phyloP scores from a whole-genome alignment of 2,329 filamentous ascomycete genomes.

The Hymenoscyphus occultus region DNA sequence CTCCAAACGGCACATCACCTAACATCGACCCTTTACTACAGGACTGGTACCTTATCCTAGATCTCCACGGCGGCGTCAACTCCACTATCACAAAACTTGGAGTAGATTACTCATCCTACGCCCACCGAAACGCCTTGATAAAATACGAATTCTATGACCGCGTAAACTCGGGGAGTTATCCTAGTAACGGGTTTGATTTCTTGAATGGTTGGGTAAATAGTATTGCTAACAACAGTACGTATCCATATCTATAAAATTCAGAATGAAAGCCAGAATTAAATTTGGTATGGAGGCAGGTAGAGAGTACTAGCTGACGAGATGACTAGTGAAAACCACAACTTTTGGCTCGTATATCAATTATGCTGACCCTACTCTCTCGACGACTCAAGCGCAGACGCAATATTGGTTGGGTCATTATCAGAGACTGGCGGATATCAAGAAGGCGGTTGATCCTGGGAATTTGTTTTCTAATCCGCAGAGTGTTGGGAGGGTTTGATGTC shows the following conservation, averaged over 20 bases:
- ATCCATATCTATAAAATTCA: neutral
- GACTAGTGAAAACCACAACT: conserved; percentile 11
- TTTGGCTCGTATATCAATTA: conserved; percentile 26
- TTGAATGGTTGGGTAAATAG: conserved; percentile 16
- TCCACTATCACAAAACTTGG: conserved; percentile 18
- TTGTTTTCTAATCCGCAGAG: conserved; percentile 23
- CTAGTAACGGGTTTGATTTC: conserved; percentile 15
- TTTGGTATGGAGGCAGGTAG: neutral
- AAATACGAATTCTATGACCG: conserved; percentile 23
- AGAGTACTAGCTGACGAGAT: neutral
- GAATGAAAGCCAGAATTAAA: no score
- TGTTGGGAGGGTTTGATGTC: conserved; percentile 6
- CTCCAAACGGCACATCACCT: neutral
- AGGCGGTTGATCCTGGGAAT: conserved; percentile 15
- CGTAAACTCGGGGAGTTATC: conserved; percentile 15
- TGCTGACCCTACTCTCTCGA: conserved; percentile 20
- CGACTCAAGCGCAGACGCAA: conserved; percentile 13
- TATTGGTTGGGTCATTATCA: conserved; percentile 23
- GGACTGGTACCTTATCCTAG: conserved; percentile 26
- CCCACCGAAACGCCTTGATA: conserved; percentile 21
- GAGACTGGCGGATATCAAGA: conserved; percentile 18
- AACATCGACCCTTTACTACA: conserved; percentile 1
- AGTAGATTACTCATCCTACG: conserved; percentile 17
- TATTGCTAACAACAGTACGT: conserved; percentile 10
- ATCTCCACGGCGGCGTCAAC: conserved; percentile 21